Percentiles rank a stretch among this genome's conserved stretches.
Conservation (phyloP, 2,329 filamentous ascomycete genomes). For the Dactylonectria macrodidyma region DNA sequence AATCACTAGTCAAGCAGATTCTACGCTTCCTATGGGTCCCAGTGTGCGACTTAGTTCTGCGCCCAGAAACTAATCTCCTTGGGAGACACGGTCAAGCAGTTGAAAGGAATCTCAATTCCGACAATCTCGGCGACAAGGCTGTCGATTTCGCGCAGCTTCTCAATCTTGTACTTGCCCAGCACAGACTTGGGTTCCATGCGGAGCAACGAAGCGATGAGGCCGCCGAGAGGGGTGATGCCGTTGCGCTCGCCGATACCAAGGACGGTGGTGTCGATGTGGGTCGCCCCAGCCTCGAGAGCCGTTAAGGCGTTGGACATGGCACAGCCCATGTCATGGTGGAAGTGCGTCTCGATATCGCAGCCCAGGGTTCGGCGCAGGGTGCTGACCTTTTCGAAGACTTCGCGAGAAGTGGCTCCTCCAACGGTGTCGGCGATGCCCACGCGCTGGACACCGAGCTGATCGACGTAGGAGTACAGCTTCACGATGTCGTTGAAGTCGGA, state of each 20-base stretch:
- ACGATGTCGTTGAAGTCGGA: slow-evolving; percentile 83
- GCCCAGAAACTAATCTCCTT: too few relatives aligned
- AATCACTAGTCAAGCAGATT: too few relatives aligned
- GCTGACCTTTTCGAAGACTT: slow-evolving; percentile 81
- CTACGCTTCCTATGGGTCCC: too few relatives aligned
- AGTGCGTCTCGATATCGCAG: slow-evolving; percentile 75
- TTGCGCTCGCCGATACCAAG: slow-evolving; percentile 61
- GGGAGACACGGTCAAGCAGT: not conserved
- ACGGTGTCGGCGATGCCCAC: slow-evolving; percentile 75
- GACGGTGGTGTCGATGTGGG: slow-evolving; percentile 60
- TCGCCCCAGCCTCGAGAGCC: slow-evolving; percentile 90
- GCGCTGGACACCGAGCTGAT: slow-evolving; percentile 86
- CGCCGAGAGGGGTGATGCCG: slow-evolving; percentile 76
- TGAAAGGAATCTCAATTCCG: not conserved
- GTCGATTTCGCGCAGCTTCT: not conserved
- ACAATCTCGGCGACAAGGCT: not conserved
- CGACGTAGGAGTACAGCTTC: slow-evolving; percentile 85
- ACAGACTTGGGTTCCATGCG: not conserved
- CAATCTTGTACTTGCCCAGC: not conserved
- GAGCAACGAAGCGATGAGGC: not conserved
- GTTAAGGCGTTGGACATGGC: slow-evolving; percentile 91
- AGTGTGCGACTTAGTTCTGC: too few relatives aligned
- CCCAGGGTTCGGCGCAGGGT: slow-evolving; percentile 34
- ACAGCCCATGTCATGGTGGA: slow-evolving; percentile 93
- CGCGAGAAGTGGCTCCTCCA: slow-evolving; percentile 84